These are phyloP conservation scores for Phanerodontia chrysosporium DNA, from an alignment of 768 basidiomycete genomes.

Conservation along the genomic window DNA sequence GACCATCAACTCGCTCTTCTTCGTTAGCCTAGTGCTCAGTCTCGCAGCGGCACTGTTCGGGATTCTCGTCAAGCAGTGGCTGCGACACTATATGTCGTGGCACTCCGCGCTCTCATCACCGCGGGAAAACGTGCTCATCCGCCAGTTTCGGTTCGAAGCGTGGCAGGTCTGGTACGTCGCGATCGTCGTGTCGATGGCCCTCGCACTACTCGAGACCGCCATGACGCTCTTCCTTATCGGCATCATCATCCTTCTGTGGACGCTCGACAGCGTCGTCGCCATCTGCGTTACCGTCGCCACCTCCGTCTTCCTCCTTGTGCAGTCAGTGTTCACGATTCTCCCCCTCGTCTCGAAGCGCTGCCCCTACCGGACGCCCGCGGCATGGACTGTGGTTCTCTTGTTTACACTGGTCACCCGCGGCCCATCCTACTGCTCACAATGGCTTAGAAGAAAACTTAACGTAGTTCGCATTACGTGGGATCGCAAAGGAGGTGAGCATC, in stretches of 20 bases:
- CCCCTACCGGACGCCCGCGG: conserved; percentile 1
- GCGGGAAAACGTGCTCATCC: background rate
- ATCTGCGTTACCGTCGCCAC: background rate
- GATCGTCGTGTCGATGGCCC: background rate
- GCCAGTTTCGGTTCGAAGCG: conserved; percentile 1
- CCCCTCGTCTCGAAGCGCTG: background rate
- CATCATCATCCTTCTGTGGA: conserved; percentile 3
- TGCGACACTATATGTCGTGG: conserved; percentile 1
- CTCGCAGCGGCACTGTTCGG: background rate
- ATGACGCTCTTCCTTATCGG: conserved; percentile 1
- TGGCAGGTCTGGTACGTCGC: background rate
- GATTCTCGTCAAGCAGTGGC: conserved; percentile 2
- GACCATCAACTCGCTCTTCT: conserved; percentile 1
- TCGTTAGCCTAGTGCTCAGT: conserved; percentile 2
- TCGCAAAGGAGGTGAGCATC: too few relatives aligned
- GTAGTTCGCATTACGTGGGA: too few relatives aligned
- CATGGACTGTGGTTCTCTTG: background rate
- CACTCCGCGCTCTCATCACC: background rate
- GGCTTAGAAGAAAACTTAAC: too few relatives aligned
- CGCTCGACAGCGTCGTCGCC: background rate
- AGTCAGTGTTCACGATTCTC: background rate
- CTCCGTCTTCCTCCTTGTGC: background rate
- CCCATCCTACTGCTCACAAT: too few relatives aligned
- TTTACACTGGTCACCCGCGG: too few relatives aligned
- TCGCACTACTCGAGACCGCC: background rate